These are phyloP conservation scores for Fomitopsis pinicola DNA, from an alignment of 1,284 basidiomycete species.

Conservation along the genomic window DNA sequence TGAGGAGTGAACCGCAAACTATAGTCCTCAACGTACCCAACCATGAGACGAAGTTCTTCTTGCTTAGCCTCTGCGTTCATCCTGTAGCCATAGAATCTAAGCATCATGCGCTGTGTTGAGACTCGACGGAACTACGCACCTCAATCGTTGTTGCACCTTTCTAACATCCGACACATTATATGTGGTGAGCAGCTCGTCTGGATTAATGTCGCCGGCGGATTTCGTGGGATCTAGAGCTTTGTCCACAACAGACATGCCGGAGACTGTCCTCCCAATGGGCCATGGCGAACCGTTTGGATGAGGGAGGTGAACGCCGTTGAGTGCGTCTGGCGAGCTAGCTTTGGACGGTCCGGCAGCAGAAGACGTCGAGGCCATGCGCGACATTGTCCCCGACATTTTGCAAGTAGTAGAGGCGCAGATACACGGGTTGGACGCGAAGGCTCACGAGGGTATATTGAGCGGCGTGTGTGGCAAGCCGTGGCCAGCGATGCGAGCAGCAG, in stretches of 20 bases:
- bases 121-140: conserved; percentile 38
- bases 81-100: conserved; percentile 33
- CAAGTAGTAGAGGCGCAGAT: background rate
- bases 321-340: background rate
- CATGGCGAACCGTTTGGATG: conserved; percentile 3
- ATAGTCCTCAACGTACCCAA: conserved; percentile 67
- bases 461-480: background rate
- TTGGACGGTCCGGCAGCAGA: background rate
- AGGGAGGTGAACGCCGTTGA: background rate
- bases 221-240: conserved; percentile 2
- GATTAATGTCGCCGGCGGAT: conserved; percentile 43
- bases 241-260: conserved; percentile 18
- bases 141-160: conserved; percentile 65
- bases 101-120: background rate
- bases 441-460: background rate
- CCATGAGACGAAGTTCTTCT: conserved; percentile 90
- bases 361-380: conserved; percentile 1
- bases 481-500: background rate
- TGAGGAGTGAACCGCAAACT: conserved; percentile 16
- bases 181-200: conserved; percentile 79
- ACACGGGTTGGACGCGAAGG: background rate
- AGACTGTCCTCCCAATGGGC: conserved; percentile 14
- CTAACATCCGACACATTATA: conserved; percentile 75
- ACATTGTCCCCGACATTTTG: background rate
- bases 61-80: conserved; percentile 88